phyloP scores from a whole-genome alignment of 345 rosid species.

The thale cress (Arabidopsis thaliana) region TAIR10.1 NC_003070.9:29457501-29458000 shows the following conservation, averaged over 20 bases:
- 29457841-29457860: conserved; percentile 63
- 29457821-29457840: conserved; percentile 62
- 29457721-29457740: conserved; percentile 50
- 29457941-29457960: conserved; percentile 64
- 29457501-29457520: conserved; percentile 65
- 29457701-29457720: conserved; percentile 79
- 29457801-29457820: conserved; percentile 52
- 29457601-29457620: conserved; percentile 66
- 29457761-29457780: no score
- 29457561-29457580: conserved; percentile 40
- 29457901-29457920: conserved; percentile 52
- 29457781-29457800: neutral
- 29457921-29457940: conserved; percentile 63
- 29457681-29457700: conserved; percentile 63
- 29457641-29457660: conserved; percentile 63
- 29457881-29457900: conserved; percentile 66
- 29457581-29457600: conserved; percentile 40
- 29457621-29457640: conserved; percentile 58
- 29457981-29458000: conserved; percentile 69
- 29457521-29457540: conserved; percentile 63
- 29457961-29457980: conserved; percentile 69
- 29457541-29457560: conserved; percentile 50
- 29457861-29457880: conserved; percentile 64
- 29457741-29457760: conserved; percentile 34
- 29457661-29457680: conserved; percentile 61